Conservation (phyloP, 164 flowering plant species). For the Sedum album region DNA sequence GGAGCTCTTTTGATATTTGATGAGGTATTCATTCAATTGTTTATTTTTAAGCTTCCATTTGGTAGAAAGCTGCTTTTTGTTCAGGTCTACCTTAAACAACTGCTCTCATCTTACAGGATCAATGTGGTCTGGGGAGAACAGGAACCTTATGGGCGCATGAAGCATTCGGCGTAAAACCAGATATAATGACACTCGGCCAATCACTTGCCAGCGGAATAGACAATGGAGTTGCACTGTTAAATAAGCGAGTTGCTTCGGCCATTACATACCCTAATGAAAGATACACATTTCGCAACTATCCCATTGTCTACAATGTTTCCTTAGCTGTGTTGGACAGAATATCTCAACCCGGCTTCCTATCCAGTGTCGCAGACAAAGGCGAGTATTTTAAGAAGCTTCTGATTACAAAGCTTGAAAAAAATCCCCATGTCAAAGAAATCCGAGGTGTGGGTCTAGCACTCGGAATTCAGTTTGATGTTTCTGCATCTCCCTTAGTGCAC, state of each 20-base stretch:
- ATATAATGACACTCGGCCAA: slow-evolving; percentile 88
- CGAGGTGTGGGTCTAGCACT: slow-evolving; percentile 72
- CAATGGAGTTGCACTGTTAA: slow-evolving; percentile 64
- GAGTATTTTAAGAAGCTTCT: slow-evolving; percentile 39
- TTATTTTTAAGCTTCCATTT: background rate
- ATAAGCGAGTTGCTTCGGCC: slow-evolving; percentile 63
- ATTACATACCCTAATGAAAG: slow-evolving; percentile 68
- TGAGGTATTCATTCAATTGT: slow-evolving; percentile 43
- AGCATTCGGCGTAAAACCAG: slow-evolving; percentile 60
- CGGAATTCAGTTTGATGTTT: slow-evolving; percentile 71
- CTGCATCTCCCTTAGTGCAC: slow-evolving; percentile 66
- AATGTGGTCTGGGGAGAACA: slow-evolving; percentile 82
- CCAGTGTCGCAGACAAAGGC: slow-evolving; percentile 60
- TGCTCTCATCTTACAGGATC: slow-evolving; percentile 37
- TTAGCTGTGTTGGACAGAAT: slow-evolving; percentile 57
- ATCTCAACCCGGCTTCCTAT: slow-evolving; percentile 48
- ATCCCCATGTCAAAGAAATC: slow-evolving; percentile 61
- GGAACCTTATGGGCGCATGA: slow-evolving; percentile 87
- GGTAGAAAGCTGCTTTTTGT: background rate
- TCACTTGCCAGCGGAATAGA: slow-evolving; percentile 92
- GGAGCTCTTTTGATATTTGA: slow-evolving; percentile 81
- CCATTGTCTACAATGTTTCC: slow-evolving; percentile 66
- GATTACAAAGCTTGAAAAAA: slow-evolving; percentile 40
- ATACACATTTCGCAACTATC: slow-evolving; percentile 79
- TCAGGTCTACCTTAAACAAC: background rate